Evolutionary conservation across 2,329 filamentous ascomycete species (phyloP).

Genomic region (Fusarium brevicatenulatum): DNA sequence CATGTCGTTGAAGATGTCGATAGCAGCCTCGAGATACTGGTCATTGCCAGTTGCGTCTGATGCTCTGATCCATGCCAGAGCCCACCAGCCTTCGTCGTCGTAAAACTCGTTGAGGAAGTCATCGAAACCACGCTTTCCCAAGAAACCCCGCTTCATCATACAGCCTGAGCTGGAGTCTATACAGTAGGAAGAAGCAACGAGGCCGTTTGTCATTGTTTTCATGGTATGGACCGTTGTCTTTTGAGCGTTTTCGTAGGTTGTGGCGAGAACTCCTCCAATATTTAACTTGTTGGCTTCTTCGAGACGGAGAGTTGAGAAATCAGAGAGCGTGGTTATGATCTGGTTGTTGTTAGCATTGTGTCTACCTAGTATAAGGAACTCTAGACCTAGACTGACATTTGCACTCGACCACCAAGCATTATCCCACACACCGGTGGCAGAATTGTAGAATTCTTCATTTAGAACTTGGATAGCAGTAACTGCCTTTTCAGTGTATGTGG

Average conservation of each 20-base stretch:
- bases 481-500: constrained; percentile 49
- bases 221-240: constrained; percentile 49
- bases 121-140: constrained; percentile 47
- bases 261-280: constrained; percentile 54
- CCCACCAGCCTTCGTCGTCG: constrained; percentile 74
- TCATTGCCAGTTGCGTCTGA: constrained; percentile 64
- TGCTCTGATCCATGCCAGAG: constrained; percentile 65
- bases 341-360: constrained; percentile 4
- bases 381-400: constrained; percentile 54
- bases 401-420: constrained; percentile 79
- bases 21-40: constrained; percentile 64
- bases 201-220: constrained; percentile 53
- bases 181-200: constrained; percentile 53
- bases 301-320: constrained; percentile 57
- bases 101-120: constrained; percentile 64
- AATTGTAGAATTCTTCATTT: constrained; percentile 69
- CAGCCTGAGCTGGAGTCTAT: constrained; percentile 44
- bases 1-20: constrained; percentile 67
- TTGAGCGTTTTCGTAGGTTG: constrained; percentile 60
- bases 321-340: constrained; percentile 67
- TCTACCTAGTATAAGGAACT: not conserved
- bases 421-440: constrained; percentile 69
- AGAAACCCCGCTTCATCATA: constrained; percentile 49
- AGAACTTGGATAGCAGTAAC: constrained; percentile 55
- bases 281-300: constrained; percentile 51